Base-by-base conservation (phyloP, 352 stramenopile species). In the Pythium sp. region DNA sequence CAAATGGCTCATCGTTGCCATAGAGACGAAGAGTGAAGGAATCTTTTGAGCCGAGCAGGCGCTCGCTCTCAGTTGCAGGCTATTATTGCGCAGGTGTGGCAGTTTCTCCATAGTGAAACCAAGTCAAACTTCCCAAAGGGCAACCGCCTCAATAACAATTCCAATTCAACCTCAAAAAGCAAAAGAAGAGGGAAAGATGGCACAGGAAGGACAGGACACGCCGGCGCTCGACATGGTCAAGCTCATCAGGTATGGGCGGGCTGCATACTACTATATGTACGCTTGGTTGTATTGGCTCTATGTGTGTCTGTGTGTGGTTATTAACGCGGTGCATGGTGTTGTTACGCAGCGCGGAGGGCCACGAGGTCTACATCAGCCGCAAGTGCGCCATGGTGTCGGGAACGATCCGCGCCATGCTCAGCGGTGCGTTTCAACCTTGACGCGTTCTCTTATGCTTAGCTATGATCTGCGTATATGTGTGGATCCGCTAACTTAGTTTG, bases 371-470 rank as follows among this genome's bases (percentile, higher is more conserved):
- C 79, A 90, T 98, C 55, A 97, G 93, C 70, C 86, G 90, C 65
- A 92, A 97, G 62, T 98, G 97, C 68, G 94, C 92, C 24, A 94
- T 97, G 74, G 88, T 98, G 41, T 98, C 93, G 7, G 95, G 92
- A 32, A 99, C 97, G 3, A 99, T 99, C 61, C 83, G 94, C 28
- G 95, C 96, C 20, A 99, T 99, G 97, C 80, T 99, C 43, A 97
- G 96, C 67, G 94, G 92, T 86, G 75, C 75, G 75, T 94, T 0
- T 15, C 30, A 1, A 32, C 30, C 30, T 32, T 32, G 30, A 5
- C 30, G 30, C 30, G 4, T 36, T 32, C 93, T 55, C 64, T 20
- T 68, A 9, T 46, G 62, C 9, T 7, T 55, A 49, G n/a, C 30
- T 6, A 60, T 66, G 47, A 0, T 55, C 22, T 38, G 6, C 46